Evolutionary conservation across 1,139 yeast genomes (phyloP).

Genomic region (Blastobotrys aristatus): DNA sequence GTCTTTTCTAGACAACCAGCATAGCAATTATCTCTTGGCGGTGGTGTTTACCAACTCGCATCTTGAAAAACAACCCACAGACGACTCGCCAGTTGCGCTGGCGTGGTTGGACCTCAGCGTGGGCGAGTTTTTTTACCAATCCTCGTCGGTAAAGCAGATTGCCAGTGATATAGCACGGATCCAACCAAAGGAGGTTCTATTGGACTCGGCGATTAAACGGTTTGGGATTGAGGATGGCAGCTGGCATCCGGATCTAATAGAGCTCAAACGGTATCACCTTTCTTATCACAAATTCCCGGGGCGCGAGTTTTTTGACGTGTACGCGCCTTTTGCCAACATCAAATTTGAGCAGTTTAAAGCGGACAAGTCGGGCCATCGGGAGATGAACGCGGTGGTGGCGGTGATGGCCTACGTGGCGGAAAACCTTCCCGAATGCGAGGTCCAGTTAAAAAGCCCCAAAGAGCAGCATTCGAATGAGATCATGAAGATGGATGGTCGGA

Average conservation of each 20-base stretch:
- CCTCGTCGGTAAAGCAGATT: conserved; percentile 51
- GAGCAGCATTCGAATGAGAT: conserved; percentile 45
- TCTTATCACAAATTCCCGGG: conserved; percentile 41
- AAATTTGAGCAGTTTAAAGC: conserved; percentile 13
- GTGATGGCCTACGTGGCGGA: conserved; percentile 53
- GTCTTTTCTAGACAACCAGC: conserved; percentile 65
- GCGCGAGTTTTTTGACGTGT: conserved; percentile 26
- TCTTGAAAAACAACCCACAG: conserved; percentile 21
- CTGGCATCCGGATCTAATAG: conserved; percentile 58
- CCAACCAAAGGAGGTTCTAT: conserved; percentile 60
- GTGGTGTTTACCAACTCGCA: conserved; percentile 34
- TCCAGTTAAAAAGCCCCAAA: conserved; percentile 50
- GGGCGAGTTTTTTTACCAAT: conserved; percentile 69
- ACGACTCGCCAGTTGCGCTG: conserved; percentile 54
- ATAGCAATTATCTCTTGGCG: conserved; percentile 66
- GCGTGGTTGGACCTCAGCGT: conserved; percentile 89
- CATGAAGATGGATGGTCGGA: conserved; percentile 77
- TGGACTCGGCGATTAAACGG: conserved; percentile 36
- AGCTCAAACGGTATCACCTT: conserved; percentile 55
- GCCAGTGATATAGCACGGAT: conserved; percentile 60
- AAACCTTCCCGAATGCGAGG: conserved; percentile 48
- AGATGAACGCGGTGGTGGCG: conserved; percentile 50
- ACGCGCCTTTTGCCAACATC: conserved; percentile 21
- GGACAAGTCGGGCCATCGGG: conserved; percentile 25
- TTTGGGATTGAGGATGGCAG: conserved; percentile 40